Evolutionary conservation across 2,329 filamentous ascomycete genomes (phyloP), one percentile per base, ranked within the genome.

Genomic region (Microcera coccophila): DNA sequence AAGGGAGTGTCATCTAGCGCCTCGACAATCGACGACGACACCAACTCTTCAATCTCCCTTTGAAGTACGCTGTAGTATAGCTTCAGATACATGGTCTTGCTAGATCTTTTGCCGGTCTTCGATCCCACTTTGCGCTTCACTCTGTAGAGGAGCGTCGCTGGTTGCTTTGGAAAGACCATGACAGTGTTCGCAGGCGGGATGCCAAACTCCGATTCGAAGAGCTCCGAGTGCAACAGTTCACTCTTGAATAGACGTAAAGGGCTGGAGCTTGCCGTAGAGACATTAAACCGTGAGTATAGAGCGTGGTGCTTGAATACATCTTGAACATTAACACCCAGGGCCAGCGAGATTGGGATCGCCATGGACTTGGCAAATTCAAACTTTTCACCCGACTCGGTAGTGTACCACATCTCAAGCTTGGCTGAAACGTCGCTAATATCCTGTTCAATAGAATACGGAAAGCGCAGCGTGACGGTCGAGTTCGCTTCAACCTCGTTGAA

Each of bases 281-380:
- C 84, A 12, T 87, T 95, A 62, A 98, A 98, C 9, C 85, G 84
- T 0, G 90, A 96, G 59, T 93, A 93, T 0, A 97, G 74, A 0
- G 81, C 76, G 7, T 82, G 71, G 49, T 88, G 81, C 61, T 95
- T 95, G 72, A 97, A 97, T 20, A 94, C 81, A 55, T 98, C 93
- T 58, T 97, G 90, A 5, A 98, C 93, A 52, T 97, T 97, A 49
- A 98, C 93, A 3, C 91, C 90, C 3, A 98, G 74, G 0, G 89
- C 87, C 4, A 98, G 72, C 1, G 85, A 78, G 2, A 93, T 84
- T 3, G 83, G 77, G 16, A 94, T 74, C 3, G 74, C 78, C 50
- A 88, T 87, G 3, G 58, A 55, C 37, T 67, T 69, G 29, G 65
- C 63, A 38, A 68, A 56, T 37, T 49, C 55, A 40, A 59, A 67